Conservation (phyloP, 2,329 filamentous ascomycete genomes). For the Bimuria novae-zelandiae region DNA sequence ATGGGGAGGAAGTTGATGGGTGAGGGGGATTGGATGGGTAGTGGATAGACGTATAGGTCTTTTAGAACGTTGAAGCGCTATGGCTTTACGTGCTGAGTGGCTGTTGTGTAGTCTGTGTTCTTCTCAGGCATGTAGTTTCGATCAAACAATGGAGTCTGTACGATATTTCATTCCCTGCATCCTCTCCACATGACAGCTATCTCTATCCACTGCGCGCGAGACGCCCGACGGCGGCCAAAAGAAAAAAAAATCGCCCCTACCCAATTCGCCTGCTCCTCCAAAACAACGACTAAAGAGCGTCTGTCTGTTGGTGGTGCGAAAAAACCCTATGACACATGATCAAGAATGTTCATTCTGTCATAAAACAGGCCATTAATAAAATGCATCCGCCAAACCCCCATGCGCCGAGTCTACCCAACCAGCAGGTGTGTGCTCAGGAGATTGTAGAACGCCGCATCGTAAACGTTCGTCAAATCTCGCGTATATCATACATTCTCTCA, state of each 20-base stretch:
- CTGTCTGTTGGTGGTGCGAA: not conserved
- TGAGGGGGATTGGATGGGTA: slow-evolving; percentile 26
- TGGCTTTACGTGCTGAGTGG: too few species aligned
- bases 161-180: too few species aligned
- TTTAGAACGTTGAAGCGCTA: too few species aligned
- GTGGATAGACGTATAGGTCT: too few species aligned
- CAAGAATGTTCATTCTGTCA: slow-evolving; percentile 26
- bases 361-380: slow-evolving; percentile 14
- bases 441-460: slow-evolving; percentile 29
- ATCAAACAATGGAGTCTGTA: too few species aligned
- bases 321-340: slow-evolving; percentile 13
- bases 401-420: not conserved
- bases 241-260: not conserved
- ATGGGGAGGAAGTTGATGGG: slow-evolving; percentile 36
- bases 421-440: slow-evolving; percentile 8
- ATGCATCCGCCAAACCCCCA: not conserved
- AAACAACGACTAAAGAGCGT: slow-evolving; percentile 8
- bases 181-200: too few species aligned
- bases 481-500: slow-evolving; percentile 35
- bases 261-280: slow-evolving; percentile 4
- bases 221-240: not conserved
- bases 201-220: too few species aligned
- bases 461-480: slow-evolving; percentile 31
- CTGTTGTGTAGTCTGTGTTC: too few species aligned
- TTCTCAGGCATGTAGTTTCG: too few species aligned